Base-by-base conservation (phyloP, 176 grass and related monocot species). In the Carex scoparia region DNA sequence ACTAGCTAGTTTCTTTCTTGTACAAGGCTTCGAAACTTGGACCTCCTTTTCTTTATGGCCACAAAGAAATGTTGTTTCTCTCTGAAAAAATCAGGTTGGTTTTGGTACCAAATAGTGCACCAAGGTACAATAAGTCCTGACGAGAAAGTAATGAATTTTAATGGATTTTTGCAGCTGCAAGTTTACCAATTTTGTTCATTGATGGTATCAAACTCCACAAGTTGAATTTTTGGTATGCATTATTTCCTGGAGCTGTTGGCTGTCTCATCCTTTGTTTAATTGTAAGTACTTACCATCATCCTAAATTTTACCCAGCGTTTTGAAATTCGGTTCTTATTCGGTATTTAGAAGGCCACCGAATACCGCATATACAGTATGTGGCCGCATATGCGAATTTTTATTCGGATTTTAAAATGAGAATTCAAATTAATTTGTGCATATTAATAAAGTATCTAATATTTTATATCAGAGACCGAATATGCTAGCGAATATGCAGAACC, bases 171-270 rank as follows among this genome's bases (percentile, higher is more conserved):
- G 46, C 88, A 98, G 95, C 95, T 88, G 95, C 95, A 84, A 95
- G 95, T 90, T 90, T 98, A 84, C 95, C 93, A 6, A 64, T 98
- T 61, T 62, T 98, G 84, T 98, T 98, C 66, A 98, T 98, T 54
- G 95, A 98, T 73, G 88, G 85, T 54, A 86, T 81, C 0, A 98
- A 98, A 65, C 90, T 98, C 79, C 93, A 98, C 86, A 82, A 84
- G 28, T 80, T 98, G 81, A 84, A 95, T 81, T 68, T 90, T 42
- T 98, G 95, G 95, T 95, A 98, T 51, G 93, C 85, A 1, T 89
- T 98, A 78, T 98, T 98, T 81, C 95, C 95, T 72, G 93, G 95
- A 28, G 93, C 95, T 27, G 68, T 85, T 23, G 93, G 95, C 12
- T 98, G 95, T 19, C 37, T 85, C 57, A 6, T 98, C 84, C 96